Conservation (phyloP, 2,329 filamentous ascomycete species). For the Alternaria arborescens region DNA sequence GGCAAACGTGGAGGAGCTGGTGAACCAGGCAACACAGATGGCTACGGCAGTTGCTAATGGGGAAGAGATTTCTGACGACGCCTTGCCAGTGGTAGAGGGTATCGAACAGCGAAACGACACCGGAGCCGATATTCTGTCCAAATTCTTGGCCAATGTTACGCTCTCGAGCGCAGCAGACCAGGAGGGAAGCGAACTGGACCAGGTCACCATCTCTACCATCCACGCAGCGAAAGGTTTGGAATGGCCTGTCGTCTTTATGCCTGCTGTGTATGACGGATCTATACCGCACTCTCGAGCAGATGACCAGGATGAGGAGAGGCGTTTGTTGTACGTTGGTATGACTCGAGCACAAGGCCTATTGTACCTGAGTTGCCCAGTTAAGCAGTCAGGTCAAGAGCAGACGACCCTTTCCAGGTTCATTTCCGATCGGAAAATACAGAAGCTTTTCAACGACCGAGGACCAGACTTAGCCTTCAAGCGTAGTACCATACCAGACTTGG, state of each 20-base stretch:
- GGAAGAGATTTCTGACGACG: conserved; percentile 56
- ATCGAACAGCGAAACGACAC: conserved; percentile 67
- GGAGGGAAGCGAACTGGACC: conserved; percentile 63
- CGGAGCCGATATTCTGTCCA: conserved; percentile 72
- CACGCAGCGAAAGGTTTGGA: conserved; percentile 96
- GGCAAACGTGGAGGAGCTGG: conserved; percentile 90
- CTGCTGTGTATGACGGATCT: conserved; percentile 86
- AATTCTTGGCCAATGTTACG: conserved; percentile 88
- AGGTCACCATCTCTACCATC: conserved; percentile 93
- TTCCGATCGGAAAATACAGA: conserved; percentile 61
- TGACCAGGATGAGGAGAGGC: conserved; percentile 84
- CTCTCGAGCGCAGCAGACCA: conserved; percentile 74
- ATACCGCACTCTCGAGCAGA: conserved; percentile 90
- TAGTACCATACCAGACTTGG: conserved; percentile 69
- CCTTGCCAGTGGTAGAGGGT: conserved; percentile 73
- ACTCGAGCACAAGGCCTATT: conserved; percentile 87
- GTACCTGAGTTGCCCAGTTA: conserved; percentile 82
- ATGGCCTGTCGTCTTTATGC: conserved; percentile 95
- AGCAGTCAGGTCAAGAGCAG: conserved; percentile 68
- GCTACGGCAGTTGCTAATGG: conserved; percentile 55
- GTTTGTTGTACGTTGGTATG: conserved; percentile 95
- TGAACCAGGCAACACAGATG: conserved; percentile 80
- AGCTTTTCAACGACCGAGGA: conserved; percentile 67
- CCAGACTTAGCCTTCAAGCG: conserved; percentile 69
- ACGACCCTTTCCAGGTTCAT: conserved; percentile 78